Base-by-base conservation (phyloP, 2,329 filamentous ascomycete genomes). In the Colletotrichum spinosum region DNA sequence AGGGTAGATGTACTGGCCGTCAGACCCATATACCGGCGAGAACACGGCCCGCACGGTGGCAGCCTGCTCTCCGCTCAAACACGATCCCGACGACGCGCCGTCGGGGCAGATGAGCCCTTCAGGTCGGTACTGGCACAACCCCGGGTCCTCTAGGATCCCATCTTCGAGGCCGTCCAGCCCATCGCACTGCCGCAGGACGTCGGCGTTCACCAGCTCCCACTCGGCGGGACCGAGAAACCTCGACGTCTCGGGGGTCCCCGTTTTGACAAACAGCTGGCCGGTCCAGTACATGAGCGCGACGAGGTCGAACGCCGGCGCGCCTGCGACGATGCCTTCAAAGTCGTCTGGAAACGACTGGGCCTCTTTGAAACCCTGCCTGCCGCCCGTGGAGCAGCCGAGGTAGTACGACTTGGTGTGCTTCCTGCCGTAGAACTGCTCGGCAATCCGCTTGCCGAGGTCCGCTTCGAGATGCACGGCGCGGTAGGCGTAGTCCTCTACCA, bases 281-380 rank as follows among this genome's bases (percentile, higher is more conserved):
- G 55, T 67, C 78, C n/a, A 88, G 45, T 61, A 65, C 61, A 55
- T 51, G 15, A 65, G 38, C 2, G 38, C 44, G 3, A 46, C 35
- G 13, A 65, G 10, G 11, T 65, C 57, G 3, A 65, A 55, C 0
- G 84, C 84, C 35, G 81, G 72, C 1, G 74, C 73, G 6, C 84
- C 84, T 11, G 85, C 81, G 2, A 88, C 70, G 11, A 85, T 79
- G n/a, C 86, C 86, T 67, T 88, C 85, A 55, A 88, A 88, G 69
- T 81, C 78, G 50, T 78, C 75, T 1, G 79, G 73, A 4, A 78
- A 75, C 3, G 77, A 76, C 34, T 75, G 75, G 0, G 81, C 79
- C 15, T 81, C 73, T 56, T 83, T 83, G 15, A 86, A 73, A 8
- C 84, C 85, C 72, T 87, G 84, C 3, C 84, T 75, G 5, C 85